Percentiles rank a stretch among this genome's conserved stretches.
phyloP scores from a whole-genome alignment of 163 green algal species.

The Chlorella variabilis region DNA sequence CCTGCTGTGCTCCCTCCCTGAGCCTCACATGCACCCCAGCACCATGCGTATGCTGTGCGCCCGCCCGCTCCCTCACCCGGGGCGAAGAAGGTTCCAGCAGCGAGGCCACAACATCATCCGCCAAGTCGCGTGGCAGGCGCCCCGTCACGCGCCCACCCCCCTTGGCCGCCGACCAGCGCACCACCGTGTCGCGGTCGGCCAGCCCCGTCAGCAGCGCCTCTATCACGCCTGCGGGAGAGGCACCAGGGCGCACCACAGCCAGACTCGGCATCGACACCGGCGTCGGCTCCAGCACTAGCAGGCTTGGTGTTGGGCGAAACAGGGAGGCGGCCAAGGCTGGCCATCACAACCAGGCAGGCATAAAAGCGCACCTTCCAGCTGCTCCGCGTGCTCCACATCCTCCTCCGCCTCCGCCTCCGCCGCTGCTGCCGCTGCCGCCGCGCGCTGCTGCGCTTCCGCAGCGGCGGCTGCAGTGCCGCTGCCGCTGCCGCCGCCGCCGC shows the following conservation, averaged over 20 bases:
- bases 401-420: constrained; percentile 57
- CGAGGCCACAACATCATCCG: constrained; percentile 67
- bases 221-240: constrained; percentile 63
- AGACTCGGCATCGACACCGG: too few species aligned
- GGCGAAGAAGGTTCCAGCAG: constrained; percentile 53
- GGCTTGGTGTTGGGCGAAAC: too few species aligned
- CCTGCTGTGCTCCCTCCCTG: too few species aligned
- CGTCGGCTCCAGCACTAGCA: too few species aligned
- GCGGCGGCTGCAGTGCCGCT: background rate
- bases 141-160: constrained; percentile 86
- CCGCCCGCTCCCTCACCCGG: constrained; percentile 5
- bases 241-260: too few species aligned
- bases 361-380: constrained; percentile 29
- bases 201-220: constrained; percentile 80
- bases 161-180: constrained; percentile 95
- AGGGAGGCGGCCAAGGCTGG: too few species aligned
- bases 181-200: constrained; percentile 92
- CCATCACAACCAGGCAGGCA: background rate
- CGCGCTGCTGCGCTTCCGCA: constrained; percentile 15
- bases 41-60: too few species aligned
- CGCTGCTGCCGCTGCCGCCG: background rate
- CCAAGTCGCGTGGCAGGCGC: constrained; percentile 81
- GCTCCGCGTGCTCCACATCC: constrained; percentile 39
- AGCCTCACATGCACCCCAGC: too few species aligned
- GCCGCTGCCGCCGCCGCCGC: background rate